Evolutionary conservation across 2,329 filamentous ascomycete genomes (phyloP), one percentile per base, ranked within the genome.

Genomic region (Erysiphe pulchra): DNA sequence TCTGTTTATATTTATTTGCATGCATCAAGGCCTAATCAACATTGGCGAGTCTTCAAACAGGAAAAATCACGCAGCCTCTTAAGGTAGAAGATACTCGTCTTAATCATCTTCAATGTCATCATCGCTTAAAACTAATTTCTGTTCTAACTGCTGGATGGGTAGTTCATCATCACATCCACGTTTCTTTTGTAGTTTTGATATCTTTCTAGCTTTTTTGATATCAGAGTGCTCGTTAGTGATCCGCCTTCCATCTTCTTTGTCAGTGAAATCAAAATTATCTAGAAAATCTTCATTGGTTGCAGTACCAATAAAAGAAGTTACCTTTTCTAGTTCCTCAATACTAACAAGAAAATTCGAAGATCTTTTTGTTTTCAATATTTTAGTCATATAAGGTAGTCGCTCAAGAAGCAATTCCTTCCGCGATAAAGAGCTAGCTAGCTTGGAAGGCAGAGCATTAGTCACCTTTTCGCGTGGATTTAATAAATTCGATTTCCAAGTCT

Each of bases 381-480:
- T 69, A 1, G 77, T 68, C 66, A 90, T 75, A 59, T 92, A 95
- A 0, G 90, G 90, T 0, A 98, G 68, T 9, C 84, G 75, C 51
- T 95, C 83, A 20, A 94, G 70, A 0, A 94, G 61, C 64, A 90
- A 69, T 59, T 87, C 82, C 38, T 69, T 69, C 33, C 76, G 75
- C 4, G 77, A 75, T 3, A 77, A 73, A 18, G 57, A 56, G 39
- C 77, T 76, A 1, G 38, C 16, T 6, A 24, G 20, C 10, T n/a
- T 14, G 20, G 13, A 18, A 11, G 38, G 38, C 20, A 14, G 13
- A 24, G 20, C 11, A 10, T 14, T 18, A 12, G 12, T 8, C 7
- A 12, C 16, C 2, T 10, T 24, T 11, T 41, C 20, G 20, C 7
- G 2, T 18, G 10, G 38, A 13, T 20, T 41, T 9, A 24, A 24